Evolutionary conservation across 1,139 yeast genomes (phyloP).

Genomic region (Yamadazyma jaroonii): DNA sequence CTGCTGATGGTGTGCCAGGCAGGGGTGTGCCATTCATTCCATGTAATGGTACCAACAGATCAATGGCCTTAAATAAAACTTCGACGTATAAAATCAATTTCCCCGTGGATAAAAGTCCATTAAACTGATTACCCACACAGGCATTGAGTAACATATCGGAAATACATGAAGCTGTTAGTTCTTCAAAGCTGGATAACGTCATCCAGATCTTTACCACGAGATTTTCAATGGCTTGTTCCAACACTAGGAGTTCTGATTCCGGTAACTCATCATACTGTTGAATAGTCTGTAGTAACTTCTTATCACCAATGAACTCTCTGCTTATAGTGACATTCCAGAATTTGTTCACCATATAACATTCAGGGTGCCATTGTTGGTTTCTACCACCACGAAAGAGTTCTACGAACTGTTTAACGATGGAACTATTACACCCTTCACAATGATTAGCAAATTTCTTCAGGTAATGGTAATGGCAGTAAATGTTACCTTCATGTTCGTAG

Average conservation of each 20-base stretch:
- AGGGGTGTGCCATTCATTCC: neutral
- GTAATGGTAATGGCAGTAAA: conserved; percentile 91
- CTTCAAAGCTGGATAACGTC: conserved; percentile 84
- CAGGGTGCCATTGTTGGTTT: conserved; percentile 98
- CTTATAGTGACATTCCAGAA: conserved; percentile 92
- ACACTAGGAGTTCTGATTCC: conserved; percentile 33
- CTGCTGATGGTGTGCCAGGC: neutral
- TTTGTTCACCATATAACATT: conserved; percentile 95
- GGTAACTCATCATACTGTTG: conserved; percentile 4
- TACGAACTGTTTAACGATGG: conserved; percentile 91
- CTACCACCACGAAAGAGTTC: conserved; percentile 92
- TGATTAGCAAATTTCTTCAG: conserved; percentile 79
- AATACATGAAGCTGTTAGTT: conserved; percentile 86
- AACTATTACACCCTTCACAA: conserved; percentile 91
- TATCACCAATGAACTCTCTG: conserved; percentile 58
- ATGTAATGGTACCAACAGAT: conserved; percentile 25
- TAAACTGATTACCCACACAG: conserved; percentile 67
- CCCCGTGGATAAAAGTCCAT: conserved; percentile 74
- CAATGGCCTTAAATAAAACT: conserved; percentile 75
- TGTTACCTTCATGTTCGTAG: conserved; percentile 80
- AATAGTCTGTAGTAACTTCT: neutral
- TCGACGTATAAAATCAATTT: conserved; percentile 72
- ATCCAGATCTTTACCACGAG: conserved; percentile 84
- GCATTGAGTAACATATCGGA: conserved; percentile 90
- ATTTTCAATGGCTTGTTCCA: conserved; percentile 66